These are phyloP conservation scores for Rutstroemia sp. DNA, from an alignment of 2,329 filamentous ascomycete species.

Conservation along the genomic window DNA sequence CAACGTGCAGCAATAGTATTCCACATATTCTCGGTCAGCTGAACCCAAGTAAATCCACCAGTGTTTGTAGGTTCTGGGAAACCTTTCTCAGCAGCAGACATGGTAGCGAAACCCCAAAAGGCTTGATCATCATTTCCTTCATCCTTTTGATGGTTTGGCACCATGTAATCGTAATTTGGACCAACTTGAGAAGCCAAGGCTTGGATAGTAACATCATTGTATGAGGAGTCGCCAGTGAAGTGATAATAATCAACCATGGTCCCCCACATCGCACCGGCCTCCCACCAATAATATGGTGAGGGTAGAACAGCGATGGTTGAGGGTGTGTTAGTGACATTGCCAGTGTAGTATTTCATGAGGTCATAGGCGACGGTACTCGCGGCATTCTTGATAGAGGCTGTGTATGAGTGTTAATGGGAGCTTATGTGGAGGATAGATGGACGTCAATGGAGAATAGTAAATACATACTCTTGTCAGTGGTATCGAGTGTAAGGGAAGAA, in stretches of 20 bases:
- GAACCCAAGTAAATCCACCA: conserved; percentile 53
- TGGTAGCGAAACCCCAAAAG: conserved; percentile 63
- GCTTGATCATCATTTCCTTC: conserved; percentile 71
- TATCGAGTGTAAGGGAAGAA: conserved; percentile 5
- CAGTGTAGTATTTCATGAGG: conserved; percentile 57
- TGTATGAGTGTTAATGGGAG: background rate
- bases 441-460: no score
- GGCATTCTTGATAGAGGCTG: conserved; percentile 55
- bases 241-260: conserved; percentile 63
- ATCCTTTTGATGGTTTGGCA: conserved; percentile 45
- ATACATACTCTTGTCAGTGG: conserved; percentile 1
- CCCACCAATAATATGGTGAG: conserved; percentile 56
- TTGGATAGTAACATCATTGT: conserved; percentile 52
- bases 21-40: conserved; percentile 64
- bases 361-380: conserved; percentile 53
- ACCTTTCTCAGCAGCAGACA: conserved; percentile 62
- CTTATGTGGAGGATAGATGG: background rate
- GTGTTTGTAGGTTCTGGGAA: conserved; percentile 51
- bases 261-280: conserved; percentile 54
- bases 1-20: conserved; percentile 64
- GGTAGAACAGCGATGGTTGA: conserved; percentile 56
- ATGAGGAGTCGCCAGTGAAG: conserved; percentile 54
- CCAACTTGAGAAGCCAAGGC: conserved; percentile 55
- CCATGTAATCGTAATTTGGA: conserved; percentile 52
- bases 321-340: conserved; percentile 47